Conservation (phyloP, 2,329 filamentous ascomycete genomes). For the Nemania sp. region DNA sequence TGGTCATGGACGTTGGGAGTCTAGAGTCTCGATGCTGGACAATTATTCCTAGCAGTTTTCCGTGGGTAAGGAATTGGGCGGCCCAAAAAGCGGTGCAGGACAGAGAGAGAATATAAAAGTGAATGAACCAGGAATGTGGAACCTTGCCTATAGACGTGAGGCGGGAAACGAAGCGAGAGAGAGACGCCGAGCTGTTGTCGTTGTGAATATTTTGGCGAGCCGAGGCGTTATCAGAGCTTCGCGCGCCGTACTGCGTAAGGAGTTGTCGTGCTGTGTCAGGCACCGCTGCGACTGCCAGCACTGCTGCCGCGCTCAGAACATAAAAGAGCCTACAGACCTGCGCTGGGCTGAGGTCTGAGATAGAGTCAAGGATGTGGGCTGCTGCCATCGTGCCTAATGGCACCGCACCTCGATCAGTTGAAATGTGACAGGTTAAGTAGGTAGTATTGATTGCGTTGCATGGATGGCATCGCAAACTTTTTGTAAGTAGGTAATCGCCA, state of each 20-base stretch:
- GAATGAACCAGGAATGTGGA: constrained; percentile 85
- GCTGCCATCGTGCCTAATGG: not conserved
- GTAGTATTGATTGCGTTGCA: no score
- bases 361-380: constrained; percentile 13
- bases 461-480: no score
- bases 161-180: constrained; percentile 39
- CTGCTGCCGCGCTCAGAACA: constrained; percentile 44
- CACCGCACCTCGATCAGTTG: not conserved
- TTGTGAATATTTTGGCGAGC: not conserved
- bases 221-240: constrained; percentile 36
- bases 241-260: constrained; percentile 56
- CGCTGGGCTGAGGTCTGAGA: constrained; percentile 32
- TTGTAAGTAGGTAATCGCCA: no score
- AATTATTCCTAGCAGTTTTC: constrained; percentile 55
- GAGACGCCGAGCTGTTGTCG: constrained; percentile 16
- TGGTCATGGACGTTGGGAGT: constrained; percentile 53
- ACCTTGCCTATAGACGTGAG: constrained; percentile 58
- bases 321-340: constrained; percentile 52
- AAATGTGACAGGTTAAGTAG: not conserved
- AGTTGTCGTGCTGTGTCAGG: constrained; percentile 49
- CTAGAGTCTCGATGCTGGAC: constrained; percentile 43
- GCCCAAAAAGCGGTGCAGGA: constrained; percentile 75
- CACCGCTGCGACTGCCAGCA: constrained; percentile 49
- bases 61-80: constrained; percentile 60
- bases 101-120: constrained; percentile 81